Percentiles rank a stretch among this genome's conserved stretches.
Evolutionary conservation across 2,329 filamentous ascomycete genomes (phyloP).

Genomic region (Aspergillus puulaauensis): DNA sequence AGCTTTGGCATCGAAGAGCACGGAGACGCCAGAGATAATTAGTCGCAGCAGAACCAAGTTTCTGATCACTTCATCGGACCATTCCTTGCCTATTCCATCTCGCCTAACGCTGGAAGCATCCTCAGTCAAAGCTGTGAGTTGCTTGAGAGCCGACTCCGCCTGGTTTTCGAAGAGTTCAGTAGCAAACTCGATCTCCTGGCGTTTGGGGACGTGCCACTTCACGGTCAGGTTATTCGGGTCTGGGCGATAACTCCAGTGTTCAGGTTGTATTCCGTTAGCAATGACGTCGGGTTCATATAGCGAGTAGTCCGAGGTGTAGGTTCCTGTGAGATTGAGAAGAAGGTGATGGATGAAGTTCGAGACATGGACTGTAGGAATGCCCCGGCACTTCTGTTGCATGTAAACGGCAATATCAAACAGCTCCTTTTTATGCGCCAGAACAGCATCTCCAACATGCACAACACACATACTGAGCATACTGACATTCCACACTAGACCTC

Average conservation of each 20-base stretch:
- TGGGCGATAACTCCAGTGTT: conserved; percentile 82
- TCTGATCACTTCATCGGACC: conserved; percentile 94
- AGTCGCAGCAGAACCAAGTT: conserved; percentile 84
- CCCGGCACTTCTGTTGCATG: conserved; percentile 95
- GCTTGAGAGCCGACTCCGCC: conserved; percentile 70
- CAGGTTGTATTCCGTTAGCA: conserved; percentile 67
- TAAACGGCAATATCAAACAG: conserved; percentile 88
- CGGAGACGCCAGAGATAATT: conserved; percentile 86
- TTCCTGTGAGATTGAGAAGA: conserved; percentile 88
- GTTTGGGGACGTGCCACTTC: conserved; percentile 83
- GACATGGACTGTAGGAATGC: conserved; percentile 90
- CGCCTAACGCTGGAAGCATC: conserved; percentile 79
- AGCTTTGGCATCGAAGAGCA: conserved; percentile 79
- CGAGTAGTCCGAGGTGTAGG: conserved; percentile 85
- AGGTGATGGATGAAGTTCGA: conserved; percentile 98
- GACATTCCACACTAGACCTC: conserved; percentile 93
- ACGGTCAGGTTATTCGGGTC: conserved; percentile 75
- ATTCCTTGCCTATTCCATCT: conserved; percentile 95
- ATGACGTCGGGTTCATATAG: conserved; percentile 80
- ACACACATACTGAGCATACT: conserved; percentile 98
- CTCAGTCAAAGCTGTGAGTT: conserved; percentile 76
- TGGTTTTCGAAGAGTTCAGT: conserved; percentile 86
- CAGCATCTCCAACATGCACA: conserved; percentile 88
- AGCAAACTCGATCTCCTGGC: conserved; percentile 82
- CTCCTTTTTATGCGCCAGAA: conserved; percentile 84